Base-by-base conservation (phyloP, 768 basidiomycete species). In the Xerocomellus dryophilus region DNA sequence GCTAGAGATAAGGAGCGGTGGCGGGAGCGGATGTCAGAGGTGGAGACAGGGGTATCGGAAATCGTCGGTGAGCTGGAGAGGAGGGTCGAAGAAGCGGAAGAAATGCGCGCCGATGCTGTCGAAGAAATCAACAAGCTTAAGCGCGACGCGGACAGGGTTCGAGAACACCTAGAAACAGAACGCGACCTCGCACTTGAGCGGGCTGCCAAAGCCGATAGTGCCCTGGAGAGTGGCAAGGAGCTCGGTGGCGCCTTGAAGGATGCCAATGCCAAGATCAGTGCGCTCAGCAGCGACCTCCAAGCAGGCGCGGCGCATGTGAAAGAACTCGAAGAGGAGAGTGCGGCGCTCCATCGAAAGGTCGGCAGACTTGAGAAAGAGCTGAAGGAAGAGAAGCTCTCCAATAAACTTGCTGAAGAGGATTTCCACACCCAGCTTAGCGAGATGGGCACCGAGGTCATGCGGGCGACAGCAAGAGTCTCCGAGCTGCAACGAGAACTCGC, bases 21-120 rank as follows among this genome's bases (percentile, higher is more conserved):
- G 84, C 82, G 81, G 60, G 81, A 80, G 47, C 77, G 86, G 42
- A 88, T 91, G 82, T 61, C 58, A 9, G 88, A 89, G 54, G 85
- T 89, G 9, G 84, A 90, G 67, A 74, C 73, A 46, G 86, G 85
- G 5, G 88, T 89, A 25, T 79, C 81, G 35, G 81, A 72, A 9
- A 85, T 91, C 52, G 74, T 93, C 18, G 70, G 71, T n/a, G 81
- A 83, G 46, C 69, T 93, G 53, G 87, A 90, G 70, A 61, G 61
- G 56, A 83, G 80, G 58, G 62, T 81, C 3, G 73, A 71, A 40
- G 74, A 71, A 34, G 81, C 87, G 0, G 85, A 88, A 61, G 71
- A 73, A 49, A 72, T 66, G 23, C 73, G 72, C 8, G 70, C 71
- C 35, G 69, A 73, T 4, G 73, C 74, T 0, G 71, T 69, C 21